Base-by-base conservation (phyloP, 179 eudicot species). In the Camellia oleifera region DNA sequence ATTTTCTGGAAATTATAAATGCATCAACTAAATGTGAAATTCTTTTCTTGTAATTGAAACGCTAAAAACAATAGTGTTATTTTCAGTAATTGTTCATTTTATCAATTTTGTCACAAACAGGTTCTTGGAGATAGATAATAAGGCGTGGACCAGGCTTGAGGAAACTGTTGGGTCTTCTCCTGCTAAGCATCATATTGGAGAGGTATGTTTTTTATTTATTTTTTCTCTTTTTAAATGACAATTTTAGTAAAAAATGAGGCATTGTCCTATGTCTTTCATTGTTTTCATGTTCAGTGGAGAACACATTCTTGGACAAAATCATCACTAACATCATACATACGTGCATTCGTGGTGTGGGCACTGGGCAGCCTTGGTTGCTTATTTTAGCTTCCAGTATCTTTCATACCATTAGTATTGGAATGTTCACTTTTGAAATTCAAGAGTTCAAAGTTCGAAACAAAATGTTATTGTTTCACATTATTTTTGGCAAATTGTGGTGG, bases 131-230 rank as follows among this genome's bases (percentile, higher is more conserved):
- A 91, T 96, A 58, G 92, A 96, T 44, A 52, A 82, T 32, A 71
- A 69, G 13, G 97, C 96, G 4, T 96, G 99, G 99, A 45, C 76
- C 46, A 98, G 96, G 77, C 89, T 96, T 81, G 94, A 92, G 90
- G 92, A 94, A 82, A 94, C 97, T 70, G 90, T 92, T 12, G 93
- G 87, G 26, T 72, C 82, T 82, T 73, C 91, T 54, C 79, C 86
- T 42, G 85, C 88, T 42, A 88, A 80, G 68, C 89, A 84, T 84
- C 98, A 94, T 72, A 88, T 91, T 85, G 99, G 97, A 86, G 90
- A 94, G 80, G 99, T 96, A 81, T 73, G 87, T 64, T 45, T 50
- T 10, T 70, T 63, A 9, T 80, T 14, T 74, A 44, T 52, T 7
- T 52, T 23, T 11, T 40, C 13, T 14, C 58, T 68, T 11, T 58